Evolutionary conservation across 2,329 filamentous ascomycete species (phyloP).

Genomic region (Lasiodiplodia citricola): DNA sequence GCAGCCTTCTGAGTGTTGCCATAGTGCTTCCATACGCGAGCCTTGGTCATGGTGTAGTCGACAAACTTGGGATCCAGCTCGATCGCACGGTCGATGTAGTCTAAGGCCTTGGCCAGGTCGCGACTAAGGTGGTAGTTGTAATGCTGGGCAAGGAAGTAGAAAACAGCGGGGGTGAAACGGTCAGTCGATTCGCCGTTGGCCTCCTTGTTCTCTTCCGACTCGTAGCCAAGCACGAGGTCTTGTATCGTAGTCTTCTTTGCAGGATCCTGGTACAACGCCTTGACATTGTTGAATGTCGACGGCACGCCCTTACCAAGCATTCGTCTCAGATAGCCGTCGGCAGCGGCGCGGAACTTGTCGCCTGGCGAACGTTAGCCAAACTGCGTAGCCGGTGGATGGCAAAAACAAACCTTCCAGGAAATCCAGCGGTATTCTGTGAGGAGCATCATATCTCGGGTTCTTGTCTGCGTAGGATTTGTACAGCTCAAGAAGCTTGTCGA

Average conservation of each 20-base stretch:
- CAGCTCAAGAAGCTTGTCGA: conserved; percentile 75
- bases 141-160: conserved; percentile 95
- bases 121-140: conserved; percentile 92
- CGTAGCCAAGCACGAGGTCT: conserved; percentile 78
- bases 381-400: neutral
- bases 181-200: conserved; percentile 59
- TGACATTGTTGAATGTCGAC: conserved; percentile 95
- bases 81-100: conserved; percentile 84
- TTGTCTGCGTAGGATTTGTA: conserved; percentile 83
- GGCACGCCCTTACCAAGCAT: conserved; percentile 94
- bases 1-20: conserved; percentile 81
- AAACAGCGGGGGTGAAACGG: conserved; percentile 75
- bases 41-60: conserved; percentile 94
- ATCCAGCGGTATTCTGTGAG: conserved; percentile 84
- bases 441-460: conserved; percentile 81
- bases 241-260: conserved; percentile 80
- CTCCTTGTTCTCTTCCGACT: conserved; percentile 58
- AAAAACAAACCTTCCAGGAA: conserved; percentile 71
- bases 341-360: conserved; percentile 78
- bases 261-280: conserved; percentile 82
- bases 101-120: conserved; percentile 78
- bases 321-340: conserved; percentile 76
- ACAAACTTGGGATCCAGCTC: conserved; percentile 79
- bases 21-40: conserved; percentile 89
- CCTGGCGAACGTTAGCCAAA: conserved; percentile 52